phyloP scores from a whole-genome alignment of 108 stramenopile species.

The Parietichytrium sp. region DNA sequence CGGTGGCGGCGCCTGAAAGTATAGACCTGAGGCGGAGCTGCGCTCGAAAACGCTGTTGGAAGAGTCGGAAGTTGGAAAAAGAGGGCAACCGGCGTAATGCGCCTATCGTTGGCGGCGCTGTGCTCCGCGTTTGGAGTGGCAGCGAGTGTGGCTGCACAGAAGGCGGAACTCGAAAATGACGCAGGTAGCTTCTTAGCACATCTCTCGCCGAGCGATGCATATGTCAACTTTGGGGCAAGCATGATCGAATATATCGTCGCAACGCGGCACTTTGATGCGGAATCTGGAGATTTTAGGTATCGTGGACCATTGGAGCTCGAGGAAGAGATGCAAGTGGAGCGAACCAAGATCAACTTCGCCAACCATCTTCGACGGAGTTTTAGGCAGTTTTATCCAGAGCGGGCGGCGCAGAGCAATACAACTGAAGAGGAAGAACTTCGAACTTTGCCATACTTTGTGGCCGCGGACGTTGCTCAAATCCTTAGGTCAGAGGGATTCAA shows the following conservation, averaged over 20 bases:
- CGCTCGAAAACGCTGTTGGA: too few species aligned
- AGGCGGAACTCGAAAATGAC: too few species aligned
- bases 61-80: too few species aligned
- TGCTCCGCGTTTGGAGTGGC: too few species aligned
- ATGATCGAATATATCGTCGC: slow-evolving; percentile 1
- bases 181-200: too few species aligned
- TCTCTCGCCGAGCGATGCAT: too few species aligned
- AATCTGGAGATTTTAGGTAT: neutral
- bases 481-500: neutral
- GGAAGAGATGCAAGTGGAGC: neutral
- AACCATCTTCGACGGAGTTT: slow-evolving; percentile 14
- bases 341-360: neutral
- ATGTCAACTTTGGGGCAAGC: slow-evolving; percentile 17
- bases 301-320: neutral
- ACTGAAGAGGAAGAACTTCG: neutral
- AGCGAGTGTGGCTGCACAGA: too few species aligned
- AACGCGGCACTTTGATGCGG: neutral
- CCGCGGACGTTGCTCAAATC: neutral
- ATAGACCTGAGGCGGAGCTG: too few species aligned
- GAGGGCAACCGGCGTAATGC: too few species aligned
- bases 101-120: too few species aligned
- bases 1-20: too few species aligned
- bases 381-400: neutral
- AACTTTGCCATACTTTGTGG: neutral
- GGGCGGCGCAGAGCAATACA: neutral